Conservation (phyloP, 1,284 basidiomycete species). For the Gomphus bonarii region DNA sequence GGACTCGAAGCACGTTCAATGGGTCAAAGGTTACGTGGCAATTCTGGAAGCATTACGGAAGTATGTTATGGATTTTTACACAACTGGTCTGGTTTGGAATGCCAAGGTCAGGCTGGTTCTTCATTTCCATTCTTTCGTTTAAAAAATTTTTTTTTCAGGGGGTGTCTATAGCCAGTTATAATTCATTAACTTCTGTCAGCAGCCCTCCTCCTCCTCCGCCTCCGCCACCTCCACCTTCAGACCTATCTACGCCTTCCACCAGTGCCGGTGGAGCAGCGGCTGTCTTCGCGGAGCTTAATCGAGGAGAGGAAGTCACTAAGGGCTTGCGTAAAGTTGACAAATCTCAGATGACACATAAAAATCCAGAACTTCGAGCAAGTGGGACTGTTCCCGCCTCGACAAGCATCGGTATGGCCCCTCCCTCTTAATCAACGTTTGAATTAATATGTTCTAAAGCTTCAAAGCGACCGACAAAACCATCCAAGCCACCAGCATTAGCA, state of each 20-base stretch:
- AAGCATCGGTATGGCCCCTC: constrained; percentile 19
- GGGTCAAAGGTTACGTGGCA: constrained; percentile 69
- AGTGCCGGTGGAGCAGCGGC: constrained; percentile 60
- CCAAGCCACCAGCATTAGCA: constrained; percentile 70
- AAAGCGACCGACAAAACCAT: constrained; percentile 65
- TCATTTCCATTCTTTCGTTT: background rate
- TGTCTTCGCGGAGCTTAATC: constrained; percentile 90
- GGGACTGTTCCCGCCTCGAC: constrained; percentile 48
- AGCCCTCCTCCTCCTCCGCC: constrained; percentile 47
- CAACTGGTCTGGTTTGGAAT: constrained; percentile 89
- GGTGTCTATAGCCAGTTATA: constrained; percentile 47
- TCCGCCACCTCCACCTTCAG: constrained; percentile 31
- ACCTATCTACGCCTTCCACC: constrained; percentile 30
- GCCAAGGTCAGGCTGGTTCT: constrained; percentile 42
- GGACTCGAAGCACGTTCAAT: constrained; percentile 82
- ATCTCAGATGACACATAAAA: constrained; percentile 99
- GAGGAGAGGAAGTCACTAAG: constrained; percentile 85
- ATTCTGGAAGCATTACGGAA: constrained; percentile 73
- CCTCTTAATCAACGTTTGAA: constrained; percentile 21
- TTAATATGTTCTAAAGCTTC: constrained; percentile 22
- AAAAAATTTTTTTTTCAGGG: constrained; percentile 36
- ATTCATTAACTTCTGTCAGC: constrained; percentile 25
- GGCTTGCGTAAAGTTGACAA: constrained; percentile 89
- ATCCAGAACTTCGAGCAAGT: constrained; percentile 71
- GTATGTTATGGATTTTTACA: constrained; percentile 84